Base-by-base conservation (phyloP, 2,329 filamentous ascomycete genomes). In the Aspergillus intermedius region DNA sequence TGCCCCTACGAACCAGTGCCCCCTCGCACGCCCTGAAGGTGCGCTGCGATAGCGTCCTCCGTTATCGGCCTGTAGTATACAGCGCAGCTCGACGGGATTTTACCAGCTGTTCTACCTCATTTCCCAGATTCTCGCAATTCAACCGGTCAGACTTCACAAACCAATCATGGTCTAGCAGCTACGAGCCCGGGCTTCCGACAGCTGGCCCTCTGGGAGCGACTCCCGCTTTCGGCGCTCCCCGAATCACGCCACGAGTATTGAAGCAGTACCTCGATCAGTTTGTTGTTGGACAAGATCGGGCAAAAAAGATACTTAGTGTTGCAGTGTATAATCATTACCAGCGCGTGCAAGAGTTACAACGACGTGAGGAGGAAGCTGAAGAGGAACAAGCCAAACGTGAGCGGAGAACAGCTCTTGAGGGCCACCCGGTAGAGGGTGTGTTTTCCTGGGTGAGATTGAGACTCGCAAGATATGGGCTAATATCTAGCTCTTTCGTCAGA, bases 261-360 rank as follows among this genome's bases (percentile, higher is more conserved):
- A 96, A 97, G 75, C 83, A 88, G 62, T 87, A 93, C 61, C 82
- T 97, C 28, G 93, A 98, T 66, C 87, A 93, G 64, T 98, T 94
- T 66, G 91, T 98, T 1, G 91, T 98, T 3, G 93, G 91, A 37
- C 93, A 98, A 69, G 89, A 96, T 57, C 83, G 89, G 51, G 90
- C 93, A 23, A 77, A 98, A 77, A 94, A 95, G 69, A 88, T 91
- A 12, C 83, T 97, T 54, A 93, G 89, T 55, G 86, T 91, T 3
- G 90, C 91, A 5, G 87, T 98, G 23, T 96, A 95, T 74, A 96
- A 97, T 64, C 93, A 98, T 66, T 96, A 97, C 65, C 89, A 96
- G 69, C 82, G 88, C 42, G 80, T 95, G 51, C 84, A 91, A 59
- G 83, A 87, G 67, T 63, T 86, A 21, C 80, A 89, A 60, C 77